Evolutionary conservation across 2,329 filamentous ascomycete species (phyloP).

Genomic region (Penicillium hordei): DNA sequence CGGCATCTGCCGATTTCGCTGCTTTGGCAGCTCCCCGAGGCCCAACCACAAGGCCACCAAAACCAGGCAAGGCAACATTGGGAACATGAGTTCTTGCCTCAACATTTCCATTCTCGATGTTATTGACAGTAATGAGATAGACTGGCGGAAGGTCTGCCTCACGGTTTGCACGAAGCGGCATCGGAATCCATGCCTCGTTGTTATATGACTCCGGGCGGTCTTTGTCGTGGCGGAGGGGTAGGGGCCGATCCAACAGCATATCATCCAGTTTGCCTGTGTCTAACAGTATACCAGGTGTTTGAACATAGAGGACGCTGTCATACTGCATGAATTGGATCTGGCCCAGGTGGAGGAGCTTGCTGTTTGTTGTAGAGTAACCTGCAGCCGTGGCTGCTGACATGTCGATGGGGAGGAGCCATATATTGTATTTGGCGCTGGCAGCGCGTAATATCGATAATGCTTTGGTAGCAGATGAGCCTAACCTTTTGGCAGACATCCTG

Average conservation of each 20-base stretch:
- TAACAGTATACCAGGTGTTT: conserved; percentile 42
- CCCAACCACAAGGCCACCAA: conserved; percentile 33
- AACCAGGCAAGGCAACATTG: conserved; percentile 34
- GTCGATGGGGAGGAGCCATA: conserved; percentile 45
- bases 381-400: conserved; percentile 35
- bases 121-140: conserved; percentile 42
- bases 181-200: conserved; percentile 41
- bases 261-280: conserved; percentile 41
- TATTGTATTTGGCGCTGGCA: conserved; percentile 41
- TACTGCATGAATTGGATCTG: conserved; percentile 45
- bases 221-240: conserved; percentile 36
- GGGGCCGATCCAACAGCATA: conserved; percentile 37
- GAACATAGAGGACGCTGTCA: conserved; percentile 46
- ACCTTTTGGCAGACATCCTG: conserved; percentile 23
- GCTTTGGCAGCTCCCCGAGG: conserved; percentile 21
- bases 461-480: conserved; percentile 29
- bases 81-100: conserved; percentile 42
- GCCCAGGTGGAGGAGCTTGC: conserved; percentile 39
- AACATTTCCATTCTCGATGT: conserved; percentile 33
- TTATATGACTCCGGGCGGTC: conserved; percentile 37
- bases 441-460: conserved; percentile 41
- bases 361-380: conserved; percentile 37
- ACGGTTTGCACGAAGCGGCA: conserved; percentile 36
- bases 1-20: neutral
- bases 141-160: conserved; percentile 35